phyloP scores from a whole-genome alignment of 2,329 filamentous ascomycete species.

The Diplodia seriata region DNA sequence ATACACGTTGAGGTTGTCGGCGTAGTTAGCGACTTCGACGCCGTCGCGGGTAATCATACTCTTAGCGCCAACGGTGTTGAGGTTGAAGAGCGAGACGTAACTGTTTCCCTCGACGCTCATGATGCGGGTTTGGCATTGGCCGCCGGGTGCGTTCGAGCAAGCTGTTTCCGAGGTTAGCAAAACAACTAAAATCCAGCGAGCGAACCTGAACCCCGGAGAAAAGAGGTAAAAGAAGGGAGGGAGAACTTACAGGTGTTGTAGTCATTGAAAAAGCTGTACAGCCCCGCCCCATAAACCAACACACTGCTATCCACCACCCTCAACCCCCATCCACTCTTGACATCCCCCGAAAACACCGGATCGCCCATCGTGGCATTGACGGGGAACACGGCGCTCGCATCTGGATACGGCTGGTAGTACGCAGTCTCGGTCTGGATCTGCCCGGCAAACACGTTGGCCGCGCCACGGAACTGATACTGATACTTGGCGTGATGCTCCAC shows the following conservation, averaged over 20 bases:
- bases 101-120: conserved; percentile 54
- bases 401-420: conserved; percentile 82
- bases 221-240: too few relatives aligned
- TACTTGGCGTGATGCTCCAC: conserved; percentile 67
- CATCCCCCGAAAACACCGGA: conserved; percentile 67
- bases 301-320: conserved; percentile 66
- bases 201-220: too few relatives aligned
- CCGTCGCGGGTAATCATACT: conserved; percentile 57
- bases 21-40: conserved; percentile 51
- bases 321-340: conserved; percentile 67
- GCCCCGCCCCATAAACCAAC: conserved; percentile 66
- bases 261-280: conserved; percentile 74
- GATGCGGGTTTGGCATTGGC: conserved; percentile 58
- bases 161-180: conserved; percentile 46
- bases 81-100: conserved; percentile 54
- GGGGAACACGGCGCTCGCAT: conserved; percentile 70
- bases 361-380: conserved; percentile 66
- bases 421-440: conserved; percentile 90
- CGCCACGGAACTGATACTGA: conserved; percentile 84
- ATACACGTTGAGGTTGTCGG: conserved; percentile 57
- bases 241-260: conserved; percentile 54
- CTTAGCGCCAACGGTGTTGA: conserved; percentile 56
- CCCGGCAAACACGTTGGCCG: conserved; percentile 80
- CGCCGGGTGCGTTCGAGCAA: conserved; percentile 41
- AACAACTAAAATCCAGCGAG: too few relatives aligned